phyloP scores from a whole-genome alignment of 148 eudicot species.

The Tetragonia tetragonoides region DNA sequence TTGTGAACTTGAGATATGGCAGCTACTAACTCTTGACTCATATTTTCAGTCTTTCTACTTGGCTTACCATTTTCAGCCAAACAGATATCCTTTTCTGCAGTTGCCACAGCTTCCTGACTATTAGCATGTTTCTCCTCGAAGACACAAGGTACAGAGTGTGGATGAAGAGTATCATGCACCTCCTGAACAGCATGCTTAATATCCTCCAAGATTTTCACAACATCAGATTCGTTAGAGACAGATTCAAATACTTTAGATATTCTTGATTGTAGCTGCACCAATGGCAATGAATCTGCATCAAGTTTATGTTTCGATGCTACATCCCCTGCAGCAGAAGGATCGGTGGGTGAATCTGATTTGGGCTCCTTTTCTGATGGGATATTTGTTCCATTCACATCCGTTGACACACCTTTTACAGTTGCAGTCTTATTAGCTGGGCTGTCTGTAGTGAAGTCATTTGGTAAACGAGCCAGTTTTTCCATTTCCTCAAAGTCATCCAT shows the following conservation, averaged over 20 bases:
- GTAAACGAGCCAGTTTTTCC: constrained; percentile 81
- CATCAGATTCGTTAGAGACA: constrained; percentile 51
- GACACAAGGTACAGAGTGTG: constrained; percentile 33
- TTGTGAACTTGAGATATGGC: constrained; percentile 62
- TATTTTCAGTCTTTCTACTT: constrained; percentile 14
- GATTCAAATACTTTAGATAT: constrained; percentile 56
- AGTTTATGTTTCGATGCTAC: constrained; percentile 20
- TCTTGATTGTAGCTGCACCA: constrained; percentile 55
- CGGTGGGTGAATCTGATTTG: constrained; percentile 14
- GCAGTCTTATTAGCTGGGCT: constrained; percentile 25
- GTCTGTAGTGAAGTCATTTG: constrained; percentile 43
- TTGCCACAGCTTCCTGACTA: constrained; percentile 25
- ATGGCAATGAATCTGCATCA: constrained; percentile 32
- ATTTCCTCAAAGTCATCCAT: constrained; percentile 99
- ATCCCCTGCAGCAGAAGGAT: constrained; percentile 22
- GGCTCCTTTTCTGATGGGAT: constrained; percentile 27
- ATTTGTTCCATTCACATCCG: constrained; percentile 20
- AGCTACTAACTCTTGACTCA: constrained; percentile 42
- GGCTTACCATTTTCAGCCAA: constrained; percentile 33
- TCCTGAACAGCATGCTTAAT: constrained; percentile 54
- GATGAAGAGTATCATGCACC: constrained; percentile 37
- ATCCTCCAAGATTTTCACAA: constrained; percentile 51
- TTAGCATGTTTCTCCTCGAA: constrained; percentile 37
- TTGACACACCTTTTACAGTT: constrained; percentile 25
- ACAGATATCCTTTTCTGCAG: constrained; percentile 39